Conservation (phyloP, 2,329 filamentous ascomycete genomes). For the Herpotrichia juniperi region DNA sequence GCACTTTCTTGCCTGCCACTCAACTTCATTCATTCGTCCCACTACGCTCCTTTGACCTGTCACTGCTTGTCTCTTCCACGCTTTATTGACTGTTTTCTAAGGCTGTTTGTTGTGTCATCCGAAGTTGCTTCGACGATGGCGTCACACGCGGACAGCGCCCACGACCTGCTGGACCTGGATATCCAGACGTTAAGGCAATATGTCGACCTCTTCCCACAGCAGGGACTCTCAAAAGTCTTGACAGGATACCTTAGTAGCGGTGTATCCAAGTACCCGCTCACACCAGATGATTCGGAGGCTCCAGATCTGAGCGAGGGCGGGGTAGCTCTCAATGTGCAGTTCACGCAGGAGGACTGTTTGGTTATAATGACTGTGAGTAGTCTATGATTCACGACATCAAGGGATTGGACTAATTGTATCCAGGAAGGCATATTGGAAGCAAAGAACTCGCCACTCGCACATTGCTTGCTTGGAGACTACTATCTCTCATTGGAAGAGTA, state of each 20-base stretch:
- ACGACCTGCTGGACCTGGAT: constrained; percentile 69
- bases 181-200: constrained; percentile 79
- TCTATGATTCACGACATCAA: not conserved
- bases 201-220: constrained; percentile 80
- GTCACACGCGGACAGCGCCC: constrained; percentile 43
- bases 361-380: constrained; percentile 69
- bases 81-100: not conserved
- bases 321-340: constrained; percentile 54
- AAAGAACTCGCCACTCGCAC: constrained; percentile 75
- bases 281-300: constrained; percentile 43
- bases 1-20: not conserved
- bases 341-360: constrained; percentile 79
- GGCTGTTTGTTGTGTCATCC: constrained; percentile 1
- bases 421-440: constrained; percentile 55
- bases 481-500: constrained; percentile 86
- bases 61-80: constrained; percentile 2
- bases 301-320: constrained; percentile 54
- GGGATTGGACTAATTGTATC: constrained; percentile 8
- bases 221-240: constrained; percentile 81
- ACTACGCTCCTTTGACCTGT: constrained; percentile 26
- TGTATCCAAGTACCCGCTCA: constrained; percentile 78
- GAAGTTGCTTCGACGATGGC: constrained; percentile 29
- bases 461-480: constrained; percentile 82
- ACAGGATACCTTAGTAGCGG: constrained; percentile 82
- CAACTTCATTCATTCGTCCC: not conserved